phyloP scores from a whole-genome alignment of 345 rosid genomes.

The Syzygium jambos region DNA sequence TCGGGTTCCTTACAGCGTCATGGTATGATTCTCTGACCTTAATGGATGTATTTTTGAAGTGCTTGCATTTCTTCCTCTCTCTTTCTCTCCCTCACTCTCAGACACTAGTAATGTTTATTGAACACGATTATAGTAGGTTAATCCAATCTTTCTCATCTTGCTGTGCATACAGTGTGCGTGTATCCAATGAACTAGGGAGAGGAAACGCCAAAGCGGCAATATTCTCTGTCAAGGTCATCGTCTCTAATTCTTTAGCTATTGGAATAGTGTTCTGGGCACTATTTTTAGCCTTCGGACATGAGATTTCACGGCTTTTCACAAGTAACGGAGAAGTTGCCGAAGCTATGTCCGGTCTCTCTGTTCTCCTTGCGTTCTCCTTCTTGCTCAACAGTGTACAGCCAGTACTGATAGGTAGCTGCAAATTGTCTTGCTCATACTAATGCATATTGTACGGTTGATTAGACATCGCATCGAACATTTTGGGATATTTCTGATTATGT shows the following conservation, averaged over 20 bases:
- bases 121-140: no score
- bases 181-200: slow-evolving; percentile 65
- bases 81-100: not conserved
- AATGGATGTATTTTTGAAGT: not conserved
- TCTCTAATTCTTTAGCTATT: slow-evolving; percentile 16
- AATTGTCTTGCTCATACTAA: not conserved
- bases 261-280: slow-evolving; percentile 40
- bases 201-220: slow-evolving; percentile 45
- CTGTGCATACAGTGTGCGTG: slow-evolving; percentile 37
- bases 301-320: slow-evolving; percentile 37
- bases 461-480: not conserved
- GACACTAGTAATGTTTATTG: not conserved
- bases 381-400: slow-evolving; percentile 59
- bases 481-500: not conserved
- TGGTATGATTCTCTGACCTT: slow-evolving; percentile 16
- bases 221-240: slow-evolving; percentile 41
- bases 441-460: not conserved
- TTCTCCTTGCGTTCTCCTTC: slow-evolving; percentile 50
- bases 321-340: slow-evolving; percentile 28
- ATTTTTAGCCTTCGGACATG: slow-evolving; percentile 29
- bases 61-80: not conserved
- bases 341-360: slow-evolving; percentile 34
- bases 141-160: not conserved
- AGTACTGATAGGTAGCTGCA: slow-evolving; percentile 32
- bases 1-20: slow-evolving; percentile 43